A percentile compares a stretch with the other conserved stretches of the same genome.
Evolutionary conservation across 148 eudicot genomes (phyloP).

Genomic region (Amaranthus cruentus): DNA sequence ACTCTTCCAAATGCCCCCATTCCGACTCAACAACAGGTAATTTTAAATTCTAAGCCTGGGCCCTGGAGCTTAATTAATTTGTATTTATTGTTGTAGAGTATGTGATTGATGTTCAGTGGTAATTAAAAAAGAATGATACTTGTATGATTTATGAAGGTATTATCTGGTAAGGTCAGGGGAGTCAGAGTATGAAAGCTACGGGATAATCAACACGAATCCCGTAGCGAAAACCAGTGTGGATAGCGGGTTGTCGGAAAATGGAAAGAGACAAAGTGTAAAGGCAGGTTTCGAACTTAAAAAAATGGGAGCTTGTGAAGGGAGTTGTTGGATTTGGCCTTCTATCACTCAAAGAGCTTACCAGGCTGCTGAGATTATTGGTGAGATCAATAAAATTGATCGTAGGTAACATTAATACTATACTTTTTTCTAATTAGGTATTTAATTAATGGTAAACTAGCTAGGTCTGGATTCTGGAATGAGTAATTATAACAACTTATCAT

Average conservation of each 20-base stretch:
- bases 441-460: too few relatives aligned
- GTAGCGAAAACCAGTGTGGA: conserved; percentile 89
- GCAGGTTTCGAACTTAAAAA: conserved; percentile 63
- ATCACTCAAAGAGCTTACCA: conserved; percentile 97
- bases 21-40: conserved; percentile 83
- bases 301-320: conserved; percentile 77
- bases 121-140: too few relatives aligned
- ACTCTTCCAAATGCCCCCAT: conserved; percentile 98
- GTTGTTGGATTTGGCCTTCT: conserved; percentile 99
- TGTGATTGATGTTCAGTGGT: not conserved
- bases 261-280: conserved; percentile 66
- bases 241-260: conserved; percentile 70
- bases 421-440: not conserved
- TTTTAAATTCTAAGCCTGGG: too few relatives aligned
- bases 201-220: conserved; percentile 91
- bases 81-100: too few relatives aligned
- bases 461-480: too few relatives aligned
- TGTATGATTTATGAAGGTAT: conserved; percentile 48
- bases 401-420: conserved; percentile 34
- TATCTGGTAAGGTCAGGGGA: conserved; percentile 96
- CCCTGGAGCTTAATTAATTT: too few relatives aligned
- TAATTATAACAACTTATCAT: not conserved
- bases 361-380: conserved; percentile 91
- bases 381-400: conserved; percentile 56
- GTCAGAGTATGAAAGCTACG: conserved; percentile 74